Evolutionary conservation across 2,329 filamentous ascomycete species (phyloP).

Genomic region (Hypocreales sp.): DNA sequence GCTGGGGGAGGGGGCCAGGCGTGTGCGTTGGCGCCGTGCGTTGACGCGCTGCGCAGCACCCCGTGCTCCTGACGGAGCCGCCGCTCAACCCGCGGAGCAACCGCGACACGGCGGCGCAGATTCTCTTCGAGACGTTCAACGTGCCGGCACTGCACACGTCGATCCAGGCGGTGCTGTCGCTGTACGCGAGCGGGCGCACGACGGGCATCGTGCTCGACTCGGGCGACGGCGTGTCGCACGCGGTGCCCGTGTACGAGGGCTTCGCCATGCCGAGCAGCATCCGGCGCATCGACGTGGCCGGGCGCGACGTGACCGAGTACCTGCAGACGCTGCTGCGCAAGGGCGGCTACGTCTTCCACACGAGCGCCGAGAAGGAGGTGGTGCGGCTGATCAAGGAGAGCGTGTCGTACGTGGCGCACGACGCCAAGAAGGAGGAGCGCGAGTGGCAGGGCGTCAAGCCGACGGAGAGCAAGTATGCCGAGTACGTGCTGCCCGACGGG

Average conservation of each 20-base stretch:
- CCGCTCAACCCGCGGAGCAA: constrained; percentile 91
- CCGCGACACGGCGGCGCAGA: constrained; percentile 90
- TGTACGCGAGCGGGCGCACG: constrained; percentile 91
- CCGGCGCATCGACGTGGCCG: constrained; percentile 87
- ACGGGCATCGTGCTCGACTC: constrained; percentile 93
- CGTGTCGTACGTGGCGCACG: constrained; percentile 76
- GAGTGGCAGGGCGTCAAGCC: constrained; percentile 76
- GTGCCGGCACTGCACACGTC: constrained; percentile 93
- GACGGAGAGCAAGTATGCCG: constrained; percentile 62
- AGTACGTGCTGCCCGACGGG: constrained; percentile 85
- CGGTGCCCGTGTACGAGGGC: constrained; percentile 93
- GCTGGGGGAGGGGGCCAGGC: too few relatives aligned
- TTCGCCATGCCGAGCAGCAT: constrained; percentile 96
- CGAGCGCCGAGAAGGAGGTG: constrained; percentile 98
- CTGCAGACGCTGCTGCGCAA: constrained; percentile 83
- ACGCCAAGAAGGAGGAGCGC: constrained; percentile 90
- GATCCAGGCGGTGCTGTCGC: constrained; percentile 87
- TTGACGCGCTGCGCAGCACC: too few relatives aligned
- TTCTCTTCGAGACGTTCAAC: constrained; percentile 98
- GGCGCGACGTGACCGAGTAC: constrained; percentile 90
- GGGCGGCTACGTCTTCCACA: constrained; percentile 89
- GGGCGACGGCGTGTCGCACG: constrained; percentile 91
- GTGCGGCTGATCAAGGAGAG: constrained; percentile 95
- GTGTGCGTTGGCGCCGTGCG: too few relatives aligned
- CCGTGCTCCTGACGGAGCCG: constrained; percentile 88